Conservation (phyloP, 1,139 yeast genomes). For the Debaryomyces sp. region DNA sequence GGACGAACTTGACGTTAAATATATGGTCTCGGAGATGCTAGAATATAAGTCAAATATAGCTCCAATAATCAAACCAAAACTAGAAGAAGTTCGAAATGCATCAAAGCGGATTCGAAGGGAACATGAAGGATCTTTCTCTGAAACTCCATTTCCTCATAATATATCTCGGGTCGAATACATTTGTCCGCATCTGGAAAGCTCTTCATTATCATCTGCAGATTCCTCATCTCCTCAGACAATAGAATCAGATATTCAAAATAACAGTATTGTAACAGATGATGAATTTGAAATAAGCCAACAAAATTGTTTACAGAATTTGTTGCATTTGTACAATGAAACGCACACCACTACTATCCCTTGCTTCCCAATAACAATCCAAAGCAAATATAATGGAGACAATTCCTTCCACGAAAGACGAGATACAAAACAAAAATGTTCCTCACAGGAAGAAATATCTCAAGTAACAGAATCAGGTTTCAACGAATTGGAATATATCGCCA, state of each 20-base stretch:
- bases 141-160: not conserved
- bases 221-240: not conserved
- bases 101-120: not conserved
- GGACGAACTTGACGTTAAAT: not conserved
- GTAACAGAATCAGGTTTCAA: not conserved
- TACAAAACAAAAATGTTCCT: not conserved
- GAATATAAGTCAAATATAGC: not conserved
- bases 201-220: not conserved
- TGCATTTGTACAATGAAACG: slow-evolving; percentile 5
- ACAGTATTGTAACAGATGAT: not conserved
- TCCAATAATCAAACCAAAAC: not conserved
- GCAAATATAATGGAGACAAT: not conserved
- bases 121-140: not conserved
- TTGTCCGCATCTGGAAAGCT: not conserved
- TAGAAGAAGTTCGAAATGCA: not conserved
- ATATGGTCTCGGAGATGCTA: not conserved
- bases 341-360: not conserved
- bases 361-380: slow-evolving; percentile 1
- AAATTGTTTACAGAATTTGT: not conserved
- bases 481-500: not conserved
- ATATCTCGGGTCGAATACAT: not conserved
- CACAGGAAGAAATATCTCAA: not conserved
- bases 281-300: slow-evolving; percentile 1
- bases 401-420: not conserved
- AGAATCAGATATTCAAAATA: slow-evolving; percentile 6